Evolutionary conservation across 345 rosid species (phyloP).

Genomic region (Turritis glabra): DNA sequence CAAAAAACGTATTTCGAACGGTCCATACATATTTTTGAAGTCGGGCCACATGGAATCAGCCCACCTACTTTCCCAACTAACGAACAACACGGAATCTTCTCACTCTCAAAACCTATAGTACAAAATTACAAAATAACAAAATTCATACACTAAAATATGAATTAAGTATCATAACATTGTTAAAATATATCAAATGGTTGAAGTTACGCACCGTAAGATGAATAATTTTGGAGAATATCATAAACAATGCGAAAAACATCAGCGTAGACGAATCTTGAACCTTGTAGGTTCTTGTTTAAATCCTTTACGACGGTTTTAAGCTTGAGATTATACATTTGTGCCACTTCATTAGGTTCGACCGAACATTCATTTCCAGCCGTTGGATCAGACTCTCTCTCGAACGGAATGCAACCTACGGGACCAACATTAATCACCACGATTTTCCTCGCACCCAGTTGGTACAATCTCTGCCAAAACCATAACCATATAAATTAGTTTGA

Average conservation of each 20-base stretch:
- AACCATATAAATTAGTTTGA: not conserved
- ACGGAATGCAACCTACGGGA: constrained; percentile 84
- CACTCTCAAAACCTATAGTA: constrained; percentile 61
- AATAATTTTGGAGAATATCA: constrained; percentile 54
- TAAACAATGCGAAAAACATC: constrained; percentile 53
- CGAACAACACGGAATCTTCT: constrained; percentile 56
- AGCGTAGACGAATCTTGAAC: constrained; percentile 53
- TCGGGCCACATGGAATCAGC: constrained; percentile 48
- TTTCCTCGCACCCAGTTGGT: constrained; percentile 64
- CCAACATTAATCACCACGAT: constrained; percentile 61
- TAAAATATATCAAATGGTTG: not conserved
- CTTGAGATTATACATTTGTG: constrained; percentile 49
- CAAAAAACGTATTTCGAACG: constrained; percentile 43
- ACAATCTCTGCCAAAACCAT: constrained; percentile 56
- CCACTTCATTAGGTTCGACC: constrained; percentile 52
- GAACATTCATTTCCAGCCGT: constrained; percentile 47
- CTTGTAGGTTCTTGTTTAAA: constrained; percentile 42
- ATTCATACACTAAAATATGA: not conserved
- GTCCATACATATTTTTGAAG: constrained; percentile 38
- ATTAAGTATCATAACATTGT: not conserved
- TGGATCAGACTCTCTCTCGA: constrained; percentile 51
- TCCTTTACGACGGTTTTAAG: constrained; percentile 46
- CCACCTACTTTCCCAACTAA: constrained; percentile 59
- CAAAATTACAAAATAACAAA: not conserved
- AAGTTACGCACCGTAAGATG: constrained; percentile 45